These are phyloP conservation scores for Hortiboletus flavorubellus DNA, from an alignment of 768 basidiomycete species.

Conservation along the genomic window DNA sequence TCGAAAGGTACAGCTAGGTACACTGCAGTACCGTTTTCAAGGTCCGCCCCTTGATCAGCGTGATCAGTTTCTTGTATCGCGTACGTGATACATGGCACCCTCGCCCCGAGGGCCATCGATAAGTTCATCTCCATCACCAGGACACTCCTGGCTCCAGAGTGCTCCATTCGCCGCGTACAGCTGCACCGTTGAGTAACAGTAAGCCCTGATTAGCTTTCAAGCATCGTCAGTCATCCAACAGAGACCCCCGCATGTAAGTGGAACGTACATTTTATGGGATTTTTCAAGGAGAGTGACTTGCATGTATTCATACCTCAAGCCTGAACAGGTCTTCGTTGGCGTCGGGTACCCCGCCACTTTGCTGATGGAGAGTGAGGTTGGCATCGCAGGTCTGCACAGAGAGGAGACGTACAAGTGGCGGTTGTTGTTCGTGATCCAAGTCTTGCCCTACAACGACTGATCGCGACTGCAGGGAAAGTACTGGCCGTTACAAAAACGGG, in stretches of 20 bases:
- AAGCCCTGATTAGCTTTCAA: slow-evolving; percentile 42
- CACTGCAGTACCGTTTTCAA: slow-evolving; percentile 45
- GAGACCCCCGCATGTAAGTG: no score
- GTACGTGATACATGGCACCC: slow-evolving; percentile 30
- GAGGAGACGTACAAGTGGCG: slow-evolving; percentile 37
- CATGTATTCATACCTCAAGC: slow-evolving; percentile 29
- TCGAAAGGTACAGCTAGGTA: slow-evolving; percentile 53
- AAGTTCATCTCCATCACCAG: slow-evolving; percentile 53
- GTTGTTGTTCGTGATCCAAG: slow-evolving; percentile 41
- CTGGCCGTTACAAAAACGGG: background rate
- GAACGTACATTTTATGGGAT: slow-evolving; percentile 47
- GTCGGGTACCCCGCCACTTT: slow-evolving; percentile 48
- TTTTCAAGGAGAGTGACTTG: slow-evolving; percentile 42
- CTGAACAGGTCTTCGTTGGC: slow-evolving; percentile 45
- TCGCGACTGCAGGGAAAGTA: slow-evolving; percentile 53
- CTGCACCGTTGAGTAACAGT: slow-evolving; percentile 56
- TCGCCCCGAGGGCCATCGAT: slow-evolving; percentile 53
- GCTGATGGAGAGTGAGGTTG: slow-evolving; percentile 23
- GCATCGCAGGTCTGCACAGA: background rate
- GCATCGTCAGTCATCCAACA: background rate
- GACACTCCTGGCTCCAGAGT: slow-evolving; percentile 43
- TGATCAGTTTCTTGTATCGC: slow-evolving; percentile 15
- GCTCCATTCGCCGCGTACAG: slow-evolving; percentile 50
- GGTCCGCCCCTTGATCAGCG: slow-evolving; percentile 29
- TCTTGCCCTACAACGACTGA: slow-evolving; percentile 38